Conservation (phyloP, 176 grass and related monocot genomes). For the Tillandsia fasciculata region DNA sequence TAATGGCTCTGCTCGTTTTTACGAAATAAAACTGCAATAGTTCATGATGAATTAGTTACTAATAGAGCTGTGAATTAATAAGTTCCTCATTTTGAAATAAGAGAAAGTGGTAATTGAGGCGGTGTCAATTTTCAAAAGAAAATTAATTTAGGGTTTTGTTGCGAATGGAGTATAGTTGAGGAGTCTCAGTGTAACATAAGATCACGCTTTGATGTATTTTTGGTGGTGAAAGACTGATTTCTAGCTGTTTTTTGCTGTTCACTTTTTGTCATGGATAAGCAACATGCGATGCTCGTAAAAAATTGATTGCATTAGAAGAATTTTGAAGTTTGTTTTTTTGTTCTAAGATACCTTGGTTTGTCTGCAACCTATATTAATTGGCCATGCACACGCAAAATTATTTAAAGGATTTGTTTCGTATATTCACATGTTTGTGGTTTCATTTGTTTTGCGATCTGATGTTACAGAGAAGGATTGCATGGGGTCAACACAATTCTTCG, state of each 20-base stretch:
- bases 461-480: slow-evolving; percentile 55
- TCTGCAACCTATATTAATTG: too few relatives aligned
- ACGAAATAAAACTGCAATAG: too few relatives aligned
- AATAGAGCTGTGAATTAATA: too few relatives aligned
- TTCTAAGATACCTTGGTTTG: background rate
- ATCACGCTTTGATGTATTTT: background rate
- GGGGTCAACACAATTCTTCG: slow-evolving; percentile 55
- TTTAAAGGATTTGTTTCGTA: background rate
- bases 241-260: background rate
- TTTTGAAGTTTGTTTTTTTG: background rate
- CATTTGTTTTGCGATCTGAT: slow-evolving; percentile 11
- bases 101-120: too few relatives aligned
- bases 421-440: slow-evolving; percentile 4
- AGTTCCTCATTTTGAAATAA: too few relatives aligned
- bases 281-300: too few relatives aligned
- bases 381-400: background rate
- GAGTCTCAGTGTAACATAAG: background rate
- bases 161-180: too few relatives aligned
- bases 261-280: background rate
- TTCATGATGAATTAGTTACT: too few relatives aligned
- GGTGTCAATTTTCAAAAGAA: too few relatives aligned
- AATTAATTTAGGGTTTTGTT: too few relatives aligned
- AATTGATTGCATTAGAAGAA: too few relatives aligned
- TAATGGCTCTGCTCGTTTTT: too few relatives aligned
- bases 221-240: background rate